Percentiles rank a stretch among this genome's conserved stretches.
Conservation (phyloP, 1,139 yeast genomes). For the Yamadazyma diddensiae region DNA sequence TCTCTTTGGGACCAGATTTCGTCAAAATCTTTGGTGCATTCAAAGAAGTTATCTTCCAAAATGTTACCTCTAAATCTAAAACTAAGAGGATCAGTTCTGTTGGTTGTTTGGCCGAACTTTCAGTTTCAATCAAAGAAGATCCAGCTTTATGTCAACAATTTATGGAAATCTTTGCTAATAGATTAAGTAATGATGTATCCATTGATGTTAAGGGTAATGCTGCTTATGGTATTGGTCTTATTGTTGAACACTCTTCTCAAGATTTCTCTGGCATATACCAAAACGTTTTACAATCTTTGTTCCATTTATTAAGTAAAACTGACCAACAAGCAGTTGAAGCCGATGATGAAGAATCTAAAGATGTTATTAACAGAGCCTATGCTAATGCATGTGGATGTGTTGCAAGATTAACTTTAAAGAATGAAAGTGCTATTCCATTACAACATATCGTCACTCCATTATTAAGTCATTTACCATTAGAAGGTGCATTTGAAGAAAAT, state of each 20-base stretch:
- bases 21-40: slow-evolving; percentile 68
- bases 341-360: slow-evolving; percentile 69
- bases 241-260: slow-evolving; percentile 56
- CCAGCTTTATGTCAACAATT: slow-evolving; percentile 71
- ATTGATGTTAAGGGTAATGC: slow-evolving; percentile 93
- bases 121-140: slow-evolving; percentile 66
- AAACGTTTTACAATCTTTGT: slow-evolving; percentile 69
- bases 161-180: slow-evolving; percentile 63
- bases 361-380: slow-evolving; percentile 76
- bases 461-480: slow-evolving; percentile 77
- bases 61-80: slow-evolving; percentile 64
- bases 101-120: slow-evolving; percentile 89
- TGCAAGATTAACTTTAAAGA: slow-evolving; percentile 81
- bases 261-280: slow-evolving; percentile 67
- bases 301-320: slow-evolving; percentile 74
- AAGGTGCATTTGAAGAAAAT: slow-evolving; percentile 89
- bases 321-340: slow-evolving; percentile 61
- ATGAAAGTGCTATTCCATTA: slow-evolving; percentile 72
- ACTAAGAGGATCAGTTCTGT: slow-evolving; percentile 78
- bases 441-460: slow-evolving; percentile 77
- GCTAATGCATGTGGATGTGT: slow-evolving; percentile 98
- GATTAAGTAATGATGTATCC: slow-evolving; percentile 73
- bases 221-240: slow-evolving; percentile 91
- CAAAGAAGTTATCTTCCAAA: slow-evolving; percentile 61
- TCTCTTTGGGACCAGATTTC: slow-evolving; percentile 74